These are phyloP conservation scores for Claviceps spartinae DNA, from an alignment of 2,329 filamentous ascomycete genomes.

Conservation along the genomic window DNA sequence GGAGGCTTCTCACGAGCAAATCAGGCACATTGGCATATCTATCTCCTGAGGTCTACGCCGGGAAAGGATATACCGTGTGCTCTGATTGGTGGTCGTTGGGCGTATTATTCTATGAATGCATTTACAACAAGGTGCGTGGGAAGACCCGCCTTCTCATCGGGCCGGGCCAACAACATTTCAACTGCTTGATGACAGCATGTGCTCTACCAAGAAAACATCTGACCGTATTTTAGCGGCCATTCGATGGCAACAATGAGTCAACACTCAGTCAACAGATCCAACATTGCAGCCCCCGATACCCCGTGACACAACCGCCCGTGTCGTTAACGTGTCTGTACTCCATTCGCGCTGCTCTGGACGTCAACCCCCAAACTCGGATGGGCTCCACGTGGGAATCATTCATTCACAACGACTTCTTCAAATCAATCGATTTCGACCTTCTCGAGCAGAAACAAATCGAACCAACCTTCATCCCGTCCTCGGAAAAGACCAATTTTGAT, in stretches of 20 bases:
- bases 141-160: background rate
- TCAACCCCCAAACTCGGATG: conserved; percentile 66
- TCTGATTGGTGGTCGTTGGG: conserved; percentile 99
- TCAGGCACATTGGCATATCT: conserved; percentile 93
- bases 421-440: conserved; percentile 67
- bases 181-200: too few relatives aligned
- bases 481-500: conserved; percentile 98
- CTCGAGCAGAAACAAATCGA: conserved; percentile 79
- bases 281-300: conserved; percentile 71
- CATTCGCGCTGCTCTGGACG: conserved; percentile 70
- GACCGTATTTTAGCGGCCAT: conserved; percentile 56
- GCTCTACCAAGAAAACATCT: too few relatives aligned
- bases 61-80: conserved; percentile 75
- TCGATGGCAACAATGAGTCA: conserved; percentile 78
- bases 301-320: conserved; percentile 84
- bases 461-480: conserved; percentile 83
- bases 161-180: too few relatives aligned
- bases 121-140: conserved; percentile 78
- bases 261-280: conserved; percentile 68
- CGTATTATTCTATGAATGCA: conserved; percentile 98
- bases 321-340: conserved; percentile 79
- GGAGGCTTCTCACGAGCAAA: conserved; percentile 80
- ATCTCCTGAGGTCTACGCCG: conserved; percentile 86
- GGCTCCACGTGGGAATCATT: conserved; percentile 82
- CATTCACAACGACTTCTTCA: conserved; percentile 80